Evolutionary conservation across 495 filamentous ascomycete species (phyloP).

Genomic region (Astrothelium macrocarpum): DNA sequence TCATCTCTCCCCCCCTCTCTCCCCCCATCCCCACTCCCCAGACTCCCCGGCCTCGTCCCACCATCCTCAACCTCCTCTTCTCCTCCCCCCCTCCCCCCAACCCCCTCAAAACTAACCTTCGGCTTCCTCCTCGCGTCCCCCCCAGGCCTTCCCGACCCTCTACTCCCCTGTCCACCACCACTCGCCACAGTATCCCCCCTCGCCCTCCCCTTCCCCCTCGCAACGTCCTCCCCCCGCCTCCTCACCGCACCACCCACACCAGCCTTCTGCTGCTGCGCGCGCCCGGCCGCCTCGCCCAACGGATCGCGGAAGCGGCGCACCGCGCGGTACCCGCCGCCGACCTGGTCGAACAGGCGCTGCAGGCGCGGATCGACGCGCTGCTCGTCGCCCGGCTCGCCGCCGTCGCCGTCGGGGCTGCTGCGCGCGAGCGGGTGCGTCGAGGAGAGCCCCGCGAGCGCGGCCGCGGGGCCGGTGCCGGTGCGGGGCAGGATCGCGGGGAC

Average conservation of each 20-base stretch:
- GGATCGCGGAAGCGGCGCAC: constrained; percentile 61
- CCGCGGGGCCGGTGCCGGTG: constrained; percentile 16
- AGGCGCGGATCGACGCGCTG: constrained; percentile 37
- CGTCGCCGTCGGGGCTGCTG: constrained; percentile 38
- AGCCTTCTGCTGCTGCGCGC: constrained; percentile 23
- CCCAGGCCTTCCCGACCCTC: background rate
- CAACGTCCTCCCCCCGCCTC: background rate
- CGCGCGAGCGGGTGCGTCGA: constrained; percentile 29
- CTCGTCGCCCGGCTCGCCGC: constrained; percentile 28
- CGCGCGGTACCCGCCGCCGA: constrained; percentile 55
- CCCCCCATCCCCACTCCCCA: constrained; percentile 11
- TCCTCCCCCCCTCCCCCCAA: constrained; percentile 9
- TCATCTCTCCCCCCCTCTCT: constrained; percentile 15
- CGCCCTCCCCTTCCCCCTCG: background rate
- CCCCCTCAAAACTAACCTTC: constrained; percentile 19
- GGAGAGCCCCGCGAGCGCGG: background rate
- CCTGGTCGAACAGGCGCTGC: constrained; percentile 49
- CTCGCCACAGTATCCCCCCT: constrained; percentile 7
- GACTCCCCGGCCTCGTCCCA: background rate
- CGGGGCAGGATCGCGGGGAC: constrained; percentile 34
- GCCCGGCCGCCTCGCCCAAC: constrained; percentile 39
- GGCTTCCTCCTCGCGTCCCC: constrained; percentile 15
- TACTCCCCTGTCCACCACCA: constrained; percentile 10
- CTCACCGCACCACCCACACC: background rate
- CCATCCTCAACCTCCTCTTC: constrained; percentile 16